phyloP scores from a whole-genome alignment of 257 asterid species.

The Perilla frutescens region DNA sequence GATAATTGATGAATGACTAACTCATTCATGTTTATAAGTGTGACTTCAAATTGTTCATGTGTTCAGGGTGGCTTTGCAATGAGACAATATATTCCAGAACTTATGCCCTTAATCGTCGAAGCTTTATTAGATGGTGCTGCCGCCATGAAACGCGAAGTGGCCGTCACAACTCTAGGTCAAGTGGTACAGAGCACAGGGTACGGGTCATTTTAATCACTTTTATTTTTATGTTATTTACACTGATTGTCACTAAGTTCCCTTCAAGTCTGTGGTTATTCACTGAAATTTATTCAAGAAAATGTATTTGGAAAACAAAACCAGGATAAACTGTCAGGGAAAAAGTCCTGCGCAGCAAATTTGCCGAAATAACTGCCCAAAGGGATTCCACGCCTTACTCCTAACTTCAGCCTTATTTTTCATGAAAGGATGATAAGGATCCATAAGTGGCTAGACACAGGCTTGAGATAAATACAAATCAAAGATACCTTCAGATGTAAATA shows the following conservation, averaged over 20 bases:
- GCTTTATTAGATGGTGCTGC: slow-evolving; percentile 97
- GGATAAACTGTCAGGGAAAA: background rate
- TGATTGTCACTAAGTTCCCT: background rate
- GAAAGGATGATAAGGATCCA: background rate
- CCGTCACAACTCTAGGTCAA: slow-evolving; percentile 98
- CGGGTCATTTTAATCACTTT: slow-evolving; percentile 37
- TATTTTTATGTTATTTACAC: slow-evolving; percentile 16
- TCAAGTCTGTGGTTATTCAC: slow-evolving; percentile 12
- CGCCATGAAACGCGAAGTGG: slow-evolving; percentile 96
- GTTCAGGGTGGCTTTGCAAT: slow-evolving; percentile 97
- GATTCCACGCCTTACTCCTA: background rate
- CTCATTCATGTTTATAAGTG: slow-evolving; percentile 25
- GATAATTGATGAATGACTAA: slow-evolving; percentile 27
- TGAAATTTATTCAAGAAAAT: background rate
- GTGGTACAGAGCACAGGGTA: slow-evolving; percentile 99
- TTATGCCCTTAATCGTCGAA: slow-evolving; percentile 94
- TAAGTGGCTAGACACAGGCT: background rate
- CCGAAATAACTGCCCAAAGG: slow-evolving; percentile 8
- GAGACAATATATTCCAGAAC: slow-evolving; percentile 95
- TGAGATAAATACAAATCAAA: background rate
- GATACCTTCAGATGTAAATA: background rate
- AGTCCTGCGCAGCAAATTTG: background rate
- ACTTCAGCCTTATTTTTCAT: background rate
- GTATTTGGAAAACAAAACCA: background rate
- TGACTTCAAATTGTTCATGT: slow-evolving; percentile 32